Evolutionary conservation across 2,329 filamentous ascomycete genomes (phyloP).

Genomic region (Cercospora zeae-maydis): DNA sequence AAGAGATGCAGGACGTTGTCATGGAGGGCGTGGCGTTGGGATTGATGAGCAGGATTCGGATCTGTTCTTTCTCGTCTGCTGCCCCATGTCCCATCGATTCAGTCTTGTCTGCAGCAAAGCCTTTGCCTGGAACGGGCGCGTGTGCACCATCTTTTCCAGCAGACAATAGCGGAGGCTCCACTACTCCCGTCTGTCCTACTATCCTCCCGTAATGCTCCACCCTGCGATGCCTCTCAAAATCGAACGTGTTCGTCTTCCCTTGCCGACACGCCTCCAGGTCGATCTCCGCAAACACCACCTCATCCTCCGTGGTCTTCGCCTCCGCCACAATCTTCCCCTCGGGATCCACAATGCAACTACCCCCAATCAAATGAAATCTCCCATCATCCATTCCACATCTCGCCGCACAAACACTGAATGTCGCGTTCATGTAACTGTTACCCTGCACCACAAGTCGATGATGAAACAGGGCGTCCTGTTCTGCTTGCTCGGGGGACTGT

Average conservation of each 20-base stretch:
- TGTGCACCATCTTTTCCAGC: neutral
- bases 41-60: conserved; percentile 48
- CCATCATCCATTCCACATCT: conserved; percentile 51
- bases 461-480: conserved; percentile 49
- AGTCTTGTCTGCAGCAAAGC: neutral
- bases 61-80: conserved; percentile 15
- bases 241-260: conserved; percentile 45
- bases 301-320: conserved; percentile 46
- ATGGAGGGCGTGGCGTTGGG: conserved; percentile 49
- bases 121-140: too few relatives aligned
- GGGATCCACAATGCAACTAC: conserved; percentile 47
- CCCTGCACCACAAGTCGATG: conserved; percentile 51
- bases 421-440: conserved; percentile 52
- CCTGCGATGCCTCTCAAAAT: conserved; percentile 43
- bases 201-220: conserved; percentile 40
- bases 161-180: conserved; percentile 29
- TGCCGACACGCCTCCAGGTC: conserved; percentile 46
- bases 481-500: conserved; percentile 44
- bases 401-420: conserved; percentile 49
- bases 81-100: neutral
- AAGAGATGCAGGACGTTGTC: conserved; percentile 48
- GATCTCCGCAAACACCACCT: conserved; percentile 49
- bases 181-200: conserved; percentile 34
- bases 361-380: conserved; percentile 46
- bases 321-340: conserved; percentile 49